Base-by-base conservation (phyloP, 495 filamentous ascomycete species). In the Aspergillus sclerotiicarbonarius region DNA sequence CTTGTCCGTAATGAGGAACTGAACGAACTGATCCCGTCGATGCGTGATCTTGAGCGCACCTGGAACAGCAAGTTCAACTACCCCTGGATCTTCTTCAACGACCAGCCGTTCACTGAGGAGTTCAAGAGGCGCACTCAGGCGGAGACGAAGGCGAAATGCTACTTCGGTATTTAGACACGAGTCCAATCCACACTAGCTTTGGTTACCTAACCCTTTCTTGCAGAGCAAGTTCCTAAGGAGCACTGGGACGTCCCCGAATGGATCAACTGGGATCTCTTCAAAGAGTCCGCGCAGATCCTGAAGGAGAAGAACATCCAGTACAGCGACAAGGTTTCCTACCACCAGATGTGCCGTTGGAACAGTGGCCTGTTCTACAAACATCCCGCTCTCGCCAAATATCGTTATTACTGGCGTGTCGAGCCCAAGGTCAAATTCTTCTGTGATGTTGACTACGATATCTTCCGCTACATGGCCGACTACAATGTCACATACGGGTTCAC, bases 51-150 rank as follows among this genome's bases (percentile, higher is more conserved):
- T 51, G 95, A 99, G 74, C 75, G 90, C 59, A 97, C 92, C 8
- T 99, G 91, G 90, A 99, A 99, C 69, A 80, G 84, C 77, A 99
- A 98, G 69, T 99, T 98, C 82, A 98, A 99, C 75, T 99, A 98
- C 72, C 95, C 95, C 15, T 99, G 94, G 88, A 97, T 91, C 47
- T 98, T 99, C 74, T 92, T 99, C 79, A 99, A 99, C 75, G 94
- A 98, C 67, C 87, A 87, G 30, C 89, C 87, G 13, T 98, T 98
- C 69, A 83, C 88, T 13, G 87, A 90, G 35, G 92, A 98, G 66
- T 99, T 99, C 79, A 98, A 96, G 76, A 75, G 76, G 63, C 79
- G 75, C 70, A 97, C 91, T 8, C 75, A 81, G 63, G 87, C 84
- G 21, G 83, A 79, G 56, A 98, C 92, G 5, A 96, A 94, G 62